A percentile compares a stretch with the other conserved stretches of the same genome.
Conservation (phyloP, 495 filamentous ascomycete genomes). For the Haplographium delicatum region DNA sequence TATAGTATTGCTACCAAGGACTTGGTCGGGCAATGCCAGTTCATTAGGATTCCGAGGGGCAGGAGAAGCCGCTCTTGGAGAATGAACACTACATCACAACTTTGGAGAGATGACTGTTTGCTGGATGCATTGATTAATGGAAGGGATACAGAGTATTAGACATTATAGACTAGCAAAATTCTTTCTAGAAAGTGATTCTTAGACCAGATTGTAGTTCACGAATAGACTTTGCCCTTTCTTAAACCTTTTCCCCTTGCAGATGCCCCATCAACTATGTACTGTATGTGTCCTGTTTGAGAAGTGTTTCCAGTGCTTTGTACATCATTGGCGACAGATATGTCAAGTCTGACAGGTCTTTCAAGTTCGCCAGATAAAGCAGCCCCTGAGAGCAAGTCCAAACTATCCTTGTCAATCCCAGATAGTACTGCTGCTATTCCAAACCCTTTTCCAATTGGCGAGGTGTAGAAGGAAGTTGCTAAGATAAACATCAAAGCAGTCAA, state of each 20-base stretch:
- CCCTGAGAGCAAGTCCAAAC: not conserved
- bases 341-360: not conserved
- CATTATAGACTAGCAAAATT: not conserved
- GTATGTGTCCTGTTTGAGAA: not conserved
- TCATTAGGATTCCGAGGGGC: too few species aligned
- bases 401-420: not conserved
- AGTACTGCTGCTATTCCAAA: not conserved
- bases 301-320: not conserved
- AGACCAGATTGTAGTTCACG: not conserved
- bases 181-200: not conserved
- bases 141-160: not conserved
- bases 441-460: not conserved
- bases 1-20: too few species aligned
- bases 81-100: too few species aligned
- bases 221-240: not conserved
- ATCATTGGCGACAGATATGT: slow-evolving; percentile 1
- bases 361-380: not conserved
- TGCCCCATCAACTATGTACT: not conserved
- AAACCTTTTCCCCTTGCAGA: not conserved
- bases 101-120: too few species aligned
- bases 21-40: too few species aligned
- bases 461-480: not conserved
- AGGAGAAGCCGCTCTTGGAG: too few species aligned
- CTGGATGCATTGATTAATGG: too few species aligned
- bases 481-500: not conserved